Conservation (phyloP, 2,329 filamentous ascomycete genomes). For the Aphanocladium album region DNA sequence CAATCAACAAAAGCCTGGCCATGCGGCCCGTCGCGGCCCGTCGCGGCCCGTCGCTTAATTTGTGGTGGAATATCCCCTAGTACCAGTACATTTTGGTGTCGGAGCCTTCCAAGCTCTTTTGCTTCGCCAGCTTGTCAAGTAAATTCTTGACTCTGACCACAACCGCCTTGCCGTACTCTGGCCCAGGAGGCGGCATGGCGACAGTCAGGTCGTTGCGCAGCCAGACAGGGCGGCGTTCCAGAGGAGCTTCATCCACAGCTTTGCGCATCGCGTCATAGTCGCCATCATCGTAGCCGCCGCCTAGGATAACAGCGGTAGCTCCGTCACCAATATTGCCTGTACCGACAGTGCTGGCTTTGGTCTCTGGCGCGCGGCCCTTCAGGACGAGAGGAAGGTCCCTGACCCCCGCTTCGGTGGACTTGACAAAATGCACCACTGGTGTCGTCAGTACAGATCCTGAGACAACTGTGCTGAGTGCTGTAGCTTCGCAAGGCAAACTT, state of each 20-base stretch:
- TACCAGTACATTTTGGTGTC: slow-evolving; percentile 2
- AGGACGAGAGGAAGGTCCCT: slow-evolving; percentile 12
- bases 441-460: neutral
- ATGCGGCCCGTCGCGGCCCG: no score
- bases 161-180: slow-evolving; percentile 24
- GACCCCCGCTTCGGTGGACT: slow-evolving; percentile 8
- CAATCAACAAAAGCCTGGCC: no score
- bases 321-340: slow-evolving; percentile 1
- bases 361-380: neutral
- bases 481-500: no score
- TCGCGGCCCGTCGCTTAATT: no score
- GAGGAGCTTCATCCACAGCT: slow-evolving; percentile 2
- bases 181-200: slow-evolving; percentile 20
- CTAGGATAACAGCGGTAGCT: slow-evolving; percentile 6
- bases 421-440: slow-evolving; percentile 14
- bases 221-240: slow-evolving; percentile 17
- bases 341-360: slow-evolving; percentile 3
- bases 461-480: no score
- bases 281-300: slow-evolving; percentile 10
- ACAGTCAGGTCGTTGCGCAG: slow-evolving; percentile 20
- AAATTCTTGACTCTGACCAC: slow-evolving; percentile 22
- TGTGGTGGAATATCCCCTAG: no score
- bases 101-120: slow-evolving; percentile 19
- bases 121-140: slow-evolving; percentile 17
- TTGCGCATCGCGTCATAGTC: slow-evolving; percentile 9